Conservation (phyloP, 2,329 filamentous ascomycete species). For the Herpotrichia juniperi region DNA sequence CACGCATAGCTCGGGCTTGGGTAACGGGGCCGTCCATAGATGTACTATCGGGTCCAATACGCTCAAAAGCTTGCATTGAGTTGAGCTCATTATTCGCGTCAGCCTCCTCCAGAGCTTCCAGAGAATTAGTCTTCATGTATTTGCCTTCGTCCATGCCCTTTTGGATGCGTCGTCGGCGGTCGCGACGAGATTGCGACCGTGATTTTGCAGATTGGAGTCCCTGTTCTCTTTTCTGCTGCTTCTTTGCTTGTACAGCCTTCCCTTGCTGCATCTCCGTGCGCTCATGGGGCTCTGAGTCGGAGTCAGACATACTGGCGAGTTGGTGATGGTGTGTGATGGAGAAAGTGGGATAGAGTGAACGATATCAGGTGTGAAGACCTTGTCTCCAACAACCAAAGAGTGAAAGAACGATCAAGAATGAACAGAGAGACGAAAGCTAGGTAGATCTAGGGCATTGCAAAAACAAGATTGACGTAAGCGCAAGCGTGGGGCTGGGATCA, state of each 20-base stretch:
- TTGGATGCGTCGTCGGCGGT: slow-evolving; percentile 54
- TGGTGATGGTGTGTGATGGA: not conserved
- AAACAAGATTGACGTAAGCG: slow-evolving; percentile 45
- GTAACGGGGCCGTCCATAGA: slow-evolving; percentile 64
- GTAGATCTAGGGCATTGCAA: slow-evolving; percentile 18
- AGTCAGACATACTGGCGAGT: slow-evolving; percentile 38
- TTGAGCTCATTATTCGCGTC: slow-evolving; percentile 57
- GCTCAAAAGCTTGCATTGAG: slow-evolving; percentile 59
- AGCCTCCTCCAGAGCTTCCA: slow-evolving; percentile 58
- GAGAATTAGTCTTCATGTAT: slow-evolving; percentile 57
- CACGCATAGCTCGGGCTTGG: slow-evolving; percentile 58
- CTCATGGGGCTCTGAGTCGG: slow-evolving; percentile 43
- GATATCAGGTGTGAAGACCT: not conserved
- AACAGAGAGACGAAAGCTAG: slow-evolving; percentile 6
- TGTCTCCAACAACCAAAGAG: not conserved
- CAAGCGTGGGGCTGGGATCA: not conserved
- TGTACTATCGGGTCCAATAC: slow-evolving; percentile 61
- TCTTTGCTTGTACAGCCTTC: slow-evolving; percentile 51
- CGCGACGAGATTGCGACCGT: slow-evolving; percentile 54
- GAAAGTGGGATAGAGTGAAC: not conserved
- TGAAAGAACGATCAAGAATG: slow-evolving; percentile 9
- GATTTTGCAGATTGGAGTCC: slow-evolving; percentile 52
- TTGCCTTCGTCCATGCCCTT: slow-evolving; percentile 54
- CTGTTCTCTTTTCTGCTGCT: slow-evolving; percentile 45
- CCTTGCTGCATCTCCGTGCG: slow-evolving; percentile 54